Percentiles rank a stretch among this genome's conserved stretches.
phyloP scores from a whole-genome alignment of 345 rosid genomes.

The Passiflora organensis region DNA sequence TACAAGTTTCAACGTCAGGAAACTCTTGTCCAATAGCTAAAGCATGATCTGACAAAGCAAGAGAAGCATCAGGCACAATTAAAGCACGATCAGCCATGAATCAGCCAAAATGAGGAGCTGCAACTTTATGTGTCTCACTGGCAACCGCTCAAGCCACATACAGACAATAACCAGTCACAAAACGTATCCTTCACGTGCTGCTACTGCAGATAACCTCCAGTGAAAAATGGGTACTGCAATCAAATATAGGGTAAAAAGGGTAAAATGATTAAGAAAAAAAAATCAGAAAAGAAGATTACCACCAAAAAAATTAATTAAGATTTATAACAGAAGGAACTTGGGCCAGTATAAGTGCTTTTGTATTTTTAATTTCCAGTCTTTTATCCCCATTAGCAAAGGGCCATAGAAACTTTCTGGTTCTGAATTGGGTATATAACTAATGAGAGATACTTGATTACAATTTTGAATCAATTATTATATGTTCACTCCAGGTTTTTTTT shows the following conservation, averaged over 20 bases:
- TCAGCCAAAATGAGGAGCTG: slow-evolving; percentile 17
- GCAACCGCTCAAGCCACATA: slow-evolving; percentile 19
- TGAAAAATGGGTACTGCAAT: slow-evolving; percentile 15
- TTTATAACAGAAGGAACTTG: too few species aligned
- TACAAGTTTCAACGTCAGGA: slow-evolving; percentile 94
- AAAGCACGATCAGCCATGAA: slow-evolving; percentile 70
- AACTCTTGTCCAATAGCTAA: slow-evolving; percentile 86
- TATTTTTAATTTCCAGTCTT: too few species aligned
- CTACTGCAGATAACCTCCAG: slow-evolving; percentile 16
- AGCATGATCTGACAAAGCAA: slow-evolving; percentile 25
- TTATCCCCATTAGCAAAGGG: too few species aligned
- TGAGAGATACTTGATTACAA: too few species aligned
- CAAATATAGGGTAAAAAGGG: slow-evolving; percentile 5
- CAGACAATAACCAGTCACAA: slow-evolving; percentile 11
- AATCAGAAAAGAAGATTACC: too few species aligned
- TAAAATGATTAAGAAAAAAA: slow-evolving; percentile 3
- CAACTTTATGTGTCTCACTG: slow-evolving; percentile 16
- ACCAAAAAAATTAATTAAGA: too few species aligned
- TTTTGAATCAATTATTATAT: too few species aligned
- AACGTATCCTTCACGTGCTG: slow-evolving; percentile 9
- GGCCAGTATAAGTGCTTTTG: too few species aligned
- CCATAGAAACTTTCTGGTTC: too few species aligned
- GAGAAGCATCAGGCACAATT: slow-evolving; percentile 29
- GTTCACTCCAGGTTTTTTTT: too few species aligned
- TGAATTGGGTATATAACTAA: too few species aligned